Percentiles rank a stretch among this genome's conserved stretches.
Conservation (phyloP, 371 early-diverging fungal species). For the Thermomucor indicae-seudaticae region DNA sequence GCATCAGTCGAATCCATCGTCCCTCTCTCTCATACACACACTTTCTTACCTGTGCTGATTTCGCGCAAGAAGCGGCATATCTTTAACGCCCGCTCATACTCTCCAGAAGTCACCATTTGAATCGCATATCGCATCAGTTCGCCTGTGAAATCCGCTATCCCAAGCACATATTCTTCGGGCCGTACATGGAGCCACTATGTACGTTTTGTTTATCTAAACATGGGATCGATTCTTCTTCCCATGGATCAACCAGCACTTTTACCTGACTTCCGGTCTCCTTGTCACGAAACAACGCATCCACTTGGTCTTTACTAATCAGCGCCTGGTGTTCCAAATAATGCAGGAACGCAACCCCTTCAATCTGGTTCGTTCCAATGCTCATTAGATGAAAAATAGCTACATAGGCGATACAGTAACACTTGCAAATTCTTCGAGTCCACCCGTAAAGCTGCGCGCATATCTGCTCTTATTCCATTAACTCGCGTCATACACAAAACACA, state of each 20-base stretch:
- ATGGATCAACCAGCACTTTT: not conserved
- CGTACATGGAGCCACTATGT: constrained; percentile 29
- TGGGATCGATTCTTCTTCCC: not conserved
- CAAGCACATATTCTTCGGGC: constrained; percentile 56
- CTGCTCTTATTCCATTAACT: too few species aligned
- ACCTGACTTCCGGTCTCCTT: constrained; percentile 26
- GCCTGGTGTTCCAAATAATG: constrained; percentile 43
- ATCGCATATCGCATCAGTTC: constrained; percentile 69
- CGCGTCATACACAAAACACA: constrained; percentile 1
- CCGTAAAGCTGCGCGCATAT: constrained; percentile 46
- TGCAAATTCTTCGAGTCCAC: constrained; percentile 55
- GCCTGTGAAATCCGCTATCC: constrained; percentile 68
- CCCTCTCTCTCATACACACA: too few species aligned
- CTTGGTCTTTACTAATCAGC: constrained; percentile 39
- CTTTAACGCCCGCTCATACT: constrained; percentile 38
- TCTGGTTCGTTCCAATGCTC: constrained; percentile 27
- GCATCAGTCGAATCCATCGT: too few species aligned
- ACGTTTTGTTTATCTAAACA: not conserved
- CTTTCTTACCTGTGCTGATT: constrained; percentile 29
- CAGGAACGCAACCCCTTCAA: constrained; percentile 61
- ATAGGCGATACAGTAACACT: not conserved
- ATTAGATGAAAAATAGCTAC: not conserved
- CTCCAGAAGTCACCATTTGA: constrained; percentile 40
- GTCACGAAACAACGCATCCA: constrained; percentile 43
- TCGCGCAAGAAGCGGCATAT: constrained; percentile 46